Base-by-base conservation (phyloP, 2,329 filamentous ascomycete species). In the Pseudogymnoascus sp. region DNA sequence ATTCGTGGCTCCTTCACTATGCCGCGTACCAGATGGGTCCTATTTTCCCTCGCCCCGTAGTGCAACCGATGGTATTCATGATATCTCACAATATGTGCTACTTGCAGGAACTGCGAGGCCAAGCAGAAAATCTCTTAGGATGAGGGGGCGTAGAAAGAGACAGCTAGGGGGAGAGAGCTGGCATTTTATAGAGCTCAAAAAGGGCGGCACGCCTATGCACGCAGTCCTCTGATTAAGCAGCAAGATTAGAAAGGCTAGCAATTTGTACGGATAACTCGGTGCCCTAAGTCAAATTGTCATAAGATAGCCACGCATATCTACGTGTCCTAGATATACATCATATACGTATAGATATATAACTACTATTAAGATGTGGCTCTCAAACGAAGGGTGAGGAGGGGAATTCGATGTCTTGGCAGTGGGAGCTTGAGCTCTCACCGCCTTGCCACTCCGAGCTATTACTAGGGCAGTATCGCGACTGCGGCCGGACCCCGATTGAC, bases 401-500 rank as follows among this genome's bases (percentile, higher is more conserved):
- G 29, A 31, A 11, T n/a, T 13, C 9, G 7, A 54, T 33, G 29
- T 50, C 47, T 54, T 54, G 47, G 29, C 29, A 11, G 29, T 54
- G 47, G 47, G 47, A 54, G 47, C 47, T 54, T 54, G 29, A 54
- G 29, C 47, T 54, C 47, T 54, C 47, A 54, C 47, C 47, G 47
- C 47, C 47, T 33, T 54, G n/a, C 47, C 29, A 54, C 47, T 33
- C 26, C 29, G 47, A 54, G 47, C 47, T 33, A 21, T 21, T 54
- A 54, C 47, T 33, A 54, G 47, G 47, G 47, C 47, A 54, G 47
- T 54, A 54, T 54, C 47, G 47, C 47, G 47, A 54, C 44, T 54
- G 44, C 31, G 26, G 47, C 47, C 29, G 47, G 47, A 54, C 47
- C 47, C 47, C 47, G 47, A 54, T 54, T 54, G 47, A 54, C 29